Evolutionary conservation across 208 protist genomes (phyloP).

Genomic region (Leishmania tarentolae): DNA sequence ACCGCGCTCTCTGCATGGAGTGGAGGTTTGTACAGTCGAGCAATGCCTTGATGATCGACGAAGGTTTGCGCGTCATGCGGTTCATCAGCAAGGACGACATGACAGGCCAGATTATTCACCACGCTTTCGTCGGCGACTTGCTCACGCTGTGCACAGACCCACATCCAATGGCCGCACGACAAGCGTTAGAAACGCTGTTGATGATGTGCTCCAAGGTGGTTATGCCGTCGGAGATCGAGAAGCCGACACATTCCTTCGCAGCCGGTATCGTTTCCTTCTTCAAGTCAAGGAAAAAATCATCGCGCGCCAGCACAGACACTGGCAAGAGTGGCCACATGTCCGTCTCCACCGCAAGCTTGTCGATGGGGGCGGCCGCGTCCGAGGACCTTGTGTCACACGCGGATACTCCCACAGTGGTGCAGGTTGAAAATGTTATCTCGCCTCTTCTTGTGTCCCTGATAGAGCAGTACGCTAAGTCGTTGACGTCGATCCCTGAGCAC

Average conservation of each 20-base stretch:
- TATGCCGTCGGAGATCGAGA: constrained; percentile 68
- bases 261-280: constrained; percentile 48
- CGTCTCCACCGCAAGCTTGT: neutral
- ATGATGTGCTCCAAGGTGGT: constrained; percentile 76
- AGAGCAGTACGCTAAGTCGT: constrained; percentile 50
- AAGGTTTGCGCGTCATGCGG: constrained; percentile 77
- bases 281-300: constrained; percentile 43
- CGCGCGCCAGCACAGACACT: constrained; percentile 1
- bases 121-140: constrained; percentile 67
- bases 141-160: constrained; percentile 66
- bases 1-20: constrained; percentile 53
- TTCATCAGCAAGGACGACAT: constrained; percentile 80
- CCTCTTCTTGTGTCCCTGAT: constrained; percentile 71
- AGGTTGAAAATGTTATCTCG: constrained; percentile 70
- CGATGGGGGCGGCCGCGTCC: neutral
- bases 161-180: constrained; percentile 59
- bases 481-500: constrained; percentile 62
- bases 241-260: constrained; percentile 24
- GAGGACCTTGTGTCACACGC: constrained; percentile 34
- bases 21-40: constrained; percentile 59
- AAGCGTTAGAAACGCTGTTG: constrained; percentile 75
- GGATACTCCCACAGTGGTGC: constrained; percentile 63
- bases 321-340: constrained; percentile 8
- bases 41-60: constrained; percentile 65
- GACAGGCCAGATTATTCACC: constrained; percentile 57